Conservation (phyloP, 2,329 filamentous ascomycete genomes). For the Colletotrichum siamense region DNA sequence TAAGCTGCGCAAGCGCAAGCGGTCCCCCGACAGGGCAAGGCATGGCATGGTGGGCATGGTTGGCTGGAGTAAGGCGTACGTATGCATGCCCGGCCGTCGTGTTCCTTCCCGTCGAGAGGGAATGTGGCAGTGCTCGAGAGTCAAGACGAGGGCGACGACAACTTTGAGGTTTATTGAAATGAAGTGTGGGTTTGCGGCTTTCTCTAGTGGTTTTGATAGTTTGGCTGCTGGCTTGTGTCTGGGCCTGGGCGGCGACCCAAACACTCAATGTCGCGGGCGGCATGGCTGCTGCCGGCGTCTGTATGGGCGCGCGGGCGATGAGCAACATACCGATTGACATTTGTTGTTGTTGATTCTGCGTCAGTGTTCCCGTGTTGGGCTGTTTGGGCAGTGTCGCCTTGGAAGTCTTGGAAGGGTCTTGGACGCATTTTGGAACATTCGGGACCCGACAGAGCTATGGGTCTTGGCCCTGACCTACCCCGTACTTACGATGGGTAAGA, state of each 20-base stretch:
- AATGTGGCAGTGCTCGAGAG: constrained; percentile 17
- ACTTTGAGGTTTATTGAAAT: background rate
- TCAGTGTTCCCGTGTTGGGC: background rate
- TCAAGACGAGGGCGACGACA: background rate
- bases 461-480: background rate
- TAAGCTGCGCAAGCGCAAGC: background rate
- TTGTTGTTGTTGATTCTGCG: background rate
- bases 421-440: constrained; percentile 7
- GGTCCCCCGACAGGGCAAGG: background rate
- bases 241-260: background rate
- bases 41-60: background rate
- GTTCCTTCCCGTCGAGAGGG: background rate
- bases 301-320: background rate
- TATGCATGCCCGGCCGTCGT: background rate
- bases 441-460: background rate
- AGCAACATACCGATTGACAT: background rate
- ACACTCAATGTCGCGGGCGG: constrained; percentile 11
- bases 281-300: background rate
- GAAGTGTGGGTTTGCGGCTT: background rate
- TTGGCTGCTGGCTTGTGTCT: background rate
- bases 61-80: constrained; percentile 6
- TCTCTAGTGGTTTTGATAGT: background rate
- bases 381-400: background rate
- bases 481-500: background rate
- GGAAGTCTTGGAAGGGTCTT: background rate